A percentile compares a stretch with the other conserved stretches of the same genome.
Conservation (phyloP, 768 basidiomycete genomes). For the Hygrocybe punicea region DNA sequence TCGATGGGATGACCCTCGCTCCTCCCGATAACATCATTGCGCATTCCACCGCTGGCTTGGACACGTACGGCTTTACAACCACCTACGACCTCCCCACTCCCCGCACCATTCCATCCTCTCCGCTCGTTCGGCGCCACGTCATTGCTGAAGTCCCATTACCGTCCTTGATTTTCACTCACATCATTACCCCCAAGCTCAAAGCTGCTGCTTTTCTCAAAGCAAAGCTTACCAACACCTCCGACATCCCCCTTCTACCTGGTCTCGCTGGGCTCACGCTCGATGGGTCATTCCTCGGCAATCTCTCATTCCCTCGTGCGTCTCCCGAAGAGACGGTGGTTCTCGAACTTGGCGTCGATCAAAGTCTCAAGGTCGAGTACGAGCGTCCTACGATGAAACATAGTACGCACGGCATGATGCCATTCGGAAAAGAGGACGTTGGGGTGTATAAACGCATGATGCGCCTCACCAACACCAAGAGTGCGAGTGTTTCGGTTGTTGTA, state of each 20-base stretch:
- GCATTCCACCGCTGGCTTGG: neutral
- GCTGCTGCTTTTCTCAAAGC: conserved; percentile 4
- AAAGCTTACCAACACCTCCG: conserved; percentile 1
- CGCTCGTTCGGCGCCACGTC: conserved; percentile 2
- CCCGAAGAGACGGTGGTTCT: conserved; percentile 2
- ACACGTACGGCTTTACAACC: conserved; percentile 5
- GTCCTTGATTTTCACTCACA: conserved; percentile 4
- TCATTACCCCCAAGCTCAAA: conserved; percentile 3
- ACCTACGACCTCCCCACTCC: conserved; percentile 6
- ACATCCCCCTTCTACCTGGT: neutral
- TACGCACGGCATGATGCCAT: neutral
- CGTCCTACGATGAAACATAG: conserved; percentile 1
- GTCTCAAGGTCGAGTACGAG: conserved; percentile 6
- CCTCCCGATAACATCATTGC: neutral
- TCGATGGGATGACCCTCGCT: neutral
- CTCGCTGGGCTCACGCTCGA: conserved; percentile 3
- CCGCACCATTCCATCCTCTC: neutral
- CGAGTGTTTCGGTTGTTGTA: conserved; percentile 2
- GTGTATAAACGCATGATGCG: conserved; percentile 3
- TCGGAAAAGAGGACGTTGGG: conserved; percentile 2
- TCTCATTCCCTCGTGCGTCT: neutral
- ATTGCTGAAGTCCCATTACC: conserved; percentile 4
- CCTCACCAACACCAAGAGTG: neutral
- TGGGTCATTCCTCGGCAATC: conserved; percentile 1
- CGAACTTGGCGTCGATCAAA: conserved; percentile 6